Conservation (phyloP, 2,329 filamentous ascomycete species). For the Aspergillus sp. region DNA sequence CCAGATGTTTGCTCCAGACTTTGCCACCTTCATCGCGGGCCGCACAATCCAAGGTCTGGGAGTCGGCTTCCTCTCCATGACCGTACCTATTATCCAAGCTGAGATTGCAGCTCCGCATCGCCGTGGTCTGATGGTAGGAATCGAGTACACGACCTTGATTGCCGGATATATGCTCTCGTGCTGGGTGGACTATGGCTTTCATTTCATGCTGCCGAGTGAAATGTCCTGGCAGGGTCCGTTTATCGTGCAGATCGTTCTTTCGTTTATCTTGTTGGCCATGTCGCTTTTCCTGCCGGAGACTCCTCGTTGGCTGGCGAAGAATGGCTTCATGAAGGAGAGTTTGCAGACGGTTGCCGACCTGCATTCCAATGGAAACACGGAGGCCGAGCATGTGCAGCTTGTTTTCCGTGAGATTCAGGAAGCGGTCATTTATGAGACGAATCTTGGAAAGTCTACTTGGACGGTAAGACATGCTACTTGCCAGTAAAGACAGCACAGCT, state of each 20-base stretch:
- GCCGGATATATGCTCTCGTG: conserved; percentile 47
- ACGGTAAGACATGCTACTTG: conserved; percentile 25
- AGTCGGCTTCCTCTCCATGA: conserved; percentile 43
- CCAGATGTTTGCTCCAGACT: conserved; percentile 42
- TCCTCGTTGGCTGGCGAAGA: conserved; percentile 48
- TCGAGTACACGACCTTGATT: conserved; percentile 45
- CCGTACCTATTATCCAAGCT: conserved; percentile 43
- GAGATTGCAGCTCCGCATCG: conserved; percentile 44
- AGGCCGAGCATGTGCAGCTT: conserved; percentile 30
- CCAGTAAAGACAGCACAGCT: not conserved
- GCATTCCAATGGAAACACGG: conserved; percentile 40
- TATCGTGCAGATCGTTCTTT: conserved; percentile 40
- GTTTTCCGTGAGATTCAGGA: conserved; percentile 45
- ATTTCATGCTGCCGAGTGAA: conserved; percentile 39
- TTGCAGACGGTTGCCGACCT: conserved; percentile 49
- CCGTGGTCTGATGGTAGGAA: conserved; percentile 45
- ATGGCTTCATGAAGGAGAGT: conserved; percentile 45
- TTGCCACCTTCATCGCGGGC: conserved; percentile 39
- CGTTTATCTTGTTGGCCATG: conserved; percentile 40
- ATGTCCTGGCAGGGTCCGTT: conserved; percentile 38
- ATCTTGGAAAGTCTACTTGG: conserved; percentile 40
- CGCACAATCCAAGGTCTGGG: conserved; percentile 42
- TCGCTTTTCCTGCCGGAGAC: conserved; percentile 45
- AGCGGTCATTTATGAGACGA: conserved; percentile 43
- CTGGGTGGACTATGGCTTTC: conserved; percentile 46